Percentiles rank a stretch among this genome's conserved stretches.
Evolutionary conservation across 2,329 filamentous ascomycete genomes (phyloP).

Genomic region (Penicillium verrucosum): DNA sequence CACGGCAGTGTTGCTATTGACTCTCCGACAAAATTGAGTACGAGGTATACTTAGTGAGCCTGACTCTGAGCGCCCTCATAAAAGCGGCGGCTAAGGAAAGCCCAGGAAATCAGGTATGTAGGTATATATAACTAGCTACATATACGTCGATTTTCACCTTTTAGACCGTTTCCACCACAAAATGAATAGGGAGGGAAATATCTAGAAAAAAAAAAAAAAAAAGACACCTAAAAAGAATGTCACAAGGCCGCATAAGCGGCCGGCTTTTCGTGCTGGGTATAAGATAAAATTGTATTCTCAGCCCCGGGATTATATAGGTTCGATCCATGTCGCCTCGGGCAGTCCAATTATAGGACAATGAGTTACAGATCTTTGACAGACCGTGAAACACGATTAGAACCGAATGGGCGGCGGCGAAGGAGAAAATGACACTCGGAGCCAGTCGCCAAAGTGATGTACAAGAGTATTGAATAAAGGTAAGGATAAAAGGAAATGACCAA

Average conservation of each 20-base stretch:
- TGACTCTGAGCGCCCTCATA: too few species aligned
- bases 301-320: neutral
- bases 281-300: neutral
- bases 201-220: neutral
- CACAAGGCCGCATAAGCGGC: neutral
- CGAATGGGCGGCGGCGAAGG: neutral
- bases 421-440: neutral
- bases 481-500: conserved; percentile 2
- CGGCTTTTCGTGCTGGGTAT: neutral
- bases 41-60: too few species aligned
- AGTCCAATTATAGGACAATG: neutral
- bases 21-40: too few species aligned
- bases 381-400: neutral
- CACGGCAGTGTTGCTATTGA: too few species aligned
- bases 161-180: neutral
- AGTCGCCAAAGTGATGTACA: conserved; percentile 7
- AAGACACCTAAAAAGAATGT: neutral
- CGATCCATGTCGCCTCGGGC: neutral
- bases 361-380: neutral
- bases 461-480: neutral
- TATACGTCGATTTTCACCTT: neutral
- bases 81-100: too few species aligned
- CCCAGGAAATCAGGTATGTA: too few species aligned
- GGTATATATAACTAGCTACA: neutral
- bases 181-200: neutral